These are phyloP conservation scores for Camellia sinensis DNA, from an alignment of 148 eudicot genomes.

Conservation along the genomic window DNA sequence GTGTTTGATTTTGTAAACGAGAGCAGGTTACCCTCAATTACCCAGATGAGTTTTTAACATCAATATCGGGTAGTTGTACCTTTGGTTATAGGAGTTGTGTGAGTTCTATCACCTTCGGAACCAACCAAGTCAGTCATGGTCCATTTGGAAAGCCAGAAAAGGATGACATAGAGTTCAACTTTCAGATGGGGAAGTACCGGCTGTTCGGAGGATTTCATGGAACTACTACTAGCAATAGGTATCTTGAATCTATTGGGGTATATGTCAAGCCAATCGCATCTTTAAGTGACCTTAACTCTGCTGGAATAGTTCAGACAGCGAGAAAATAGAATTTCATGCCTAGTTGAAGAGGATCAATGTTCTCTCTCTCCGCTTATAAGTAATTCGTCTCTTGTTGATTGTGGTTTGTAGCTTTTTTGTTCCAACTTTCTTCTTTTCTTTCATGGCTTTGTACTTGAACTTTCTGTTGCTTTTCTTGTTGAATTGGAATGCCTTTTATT, in stretches of 20 bases:
- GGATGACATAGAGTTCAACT: too few relatives aligned
- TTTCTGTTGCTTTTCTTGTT: not conserved
- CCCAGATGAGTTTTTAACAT: constrained; percentile 3
- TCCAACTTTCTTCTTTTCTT: too few relatives aligned
- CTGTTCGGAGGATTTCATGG: too few relatives aligned
- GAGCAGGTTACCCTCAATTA: not conserved
- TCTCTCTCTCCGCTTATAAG: not conserved
- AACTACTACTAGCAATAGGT: too few relatives aligned
- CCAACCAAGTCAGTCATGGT: too few relatives aligned
- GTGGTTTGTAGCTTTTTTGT: too few relatives aligned
- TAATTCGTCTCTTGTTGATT: not conserved
- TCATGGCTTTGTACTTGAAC: too few relatives aligned
- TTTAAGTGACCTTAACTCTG: not conserved
- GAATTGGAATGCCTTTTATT: not conserved
- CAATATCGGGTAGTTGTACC: not conserved
- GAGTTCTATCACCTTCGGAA: too few relatives aligned
- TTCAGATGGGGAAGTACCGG: too few relatives aligned
- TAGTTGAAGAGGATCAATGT: too few relatives aligned
- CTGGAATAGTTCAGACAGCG: not conserved
- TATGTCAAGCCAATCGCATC: not conserved
- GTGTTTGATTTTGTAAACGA: not conserved
- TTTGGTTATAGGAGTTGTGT: too few relatives aligned
- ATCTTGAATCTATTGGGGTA: not conserved
- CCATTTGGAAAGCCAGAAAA: too few relatives aligned
- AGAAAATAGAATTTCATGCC: not conserved